Evolutionary conservation across 139 green algal genomes (phyloP).

Genomic region (Zygnema circumcarinatum): DNA sequence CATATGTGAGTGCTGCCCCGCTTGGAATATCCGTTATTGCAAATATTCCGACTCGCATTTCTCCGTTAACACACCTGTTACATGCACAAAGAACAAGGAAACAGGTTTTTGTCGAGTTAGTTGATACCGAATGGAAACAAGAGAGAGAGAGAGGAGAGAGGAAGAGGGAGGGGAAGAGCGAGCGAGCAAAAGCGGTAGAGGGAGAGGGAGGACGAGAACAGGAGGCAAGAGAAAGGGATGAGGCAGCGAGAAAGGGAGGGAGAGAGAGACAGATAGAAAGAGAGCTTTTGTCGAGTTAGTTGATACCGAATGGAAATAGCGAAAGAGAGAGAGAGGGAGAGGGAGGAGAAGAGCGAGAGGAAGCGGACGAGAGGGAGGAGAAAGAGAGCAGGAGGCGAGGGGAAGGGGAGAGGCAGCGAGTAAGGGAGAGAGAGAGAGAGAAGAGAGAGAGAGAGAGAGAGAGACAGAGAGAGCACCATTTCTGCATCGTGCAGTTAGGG

Average conservation of each 20-base stretch:
- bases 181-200: not conserved
- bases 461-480: conserved; percentile 76
- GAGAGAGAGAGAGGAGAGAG: not conserved
- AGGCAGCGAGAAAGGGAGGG: not conserved
- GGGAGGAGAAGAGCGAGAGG: too few relatives aligned
- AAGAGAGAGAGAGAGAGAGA: not conserved
- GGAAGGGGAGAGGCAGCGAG: not conserved
- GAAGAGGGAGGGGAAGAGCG: not conserved
- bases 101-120: not conserved
- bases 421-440: not conserved
- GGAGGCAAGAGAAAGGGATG: not conserved
- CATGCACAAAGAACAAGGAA: not conserved
- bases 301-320: too few relatives aligned
- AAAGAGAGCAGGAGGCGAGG: too few relatives aligned
- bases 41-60: conserved; percentile 96
- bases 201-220: conserved; percentile 22
- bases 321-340: too few relatives aligned
- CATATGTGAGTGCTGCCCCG: conserved; percentile 93
- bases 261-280: too few relatives aligned
- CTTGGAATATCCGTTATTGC: conserved; percentile 69
- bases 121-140: not conserved
- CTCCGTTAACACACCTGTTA: conserved; percentile 77
- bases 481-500: conserved; percentile 98
- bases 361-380: too few relatives aligned
- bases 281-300: too few relatives aligned